These are phyloP conservation scores for Phanerodontia chrysosporium DNA, from an alignment of 768 basidiomycete species.

Conservation along the genomic window DNA sequence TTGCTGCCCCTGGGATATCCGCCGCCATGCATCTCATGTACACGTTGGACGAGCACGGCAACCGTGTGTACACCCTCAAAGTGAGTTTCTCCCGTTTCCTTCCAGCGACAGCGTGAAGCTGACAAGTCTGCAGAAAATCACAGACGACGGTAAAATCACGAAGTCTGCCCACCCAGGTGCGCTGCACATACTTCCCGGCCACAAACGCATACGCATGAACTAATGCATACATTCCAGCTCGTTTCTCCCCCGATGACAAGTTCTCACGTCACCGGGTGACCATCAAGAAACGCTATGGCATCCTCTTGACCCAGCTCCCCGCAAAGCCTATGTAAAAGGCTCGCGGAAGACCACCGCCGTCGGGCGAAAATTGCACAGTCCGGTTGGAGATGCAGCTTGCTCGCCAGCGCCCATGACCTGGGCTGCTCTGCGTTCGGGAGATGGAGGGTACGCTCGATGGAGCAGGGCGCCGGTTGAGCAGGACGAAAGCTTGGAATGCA, in stretches of 20 bases:
- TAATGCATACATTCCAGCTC: conserved; percentile 55
- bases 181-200: conserved; percentile 18
- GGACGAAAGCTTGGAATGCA: too few species aligned
- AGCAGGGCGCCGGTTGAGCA: too few species aligned
- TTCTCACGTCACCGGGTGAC: conserved; percentile 97
- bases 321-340: conserved; percentile 72
- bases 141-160: conserved; percentile 75
- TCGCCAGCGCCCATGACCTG: too few species aligned
- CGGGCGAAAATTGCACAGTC: too few species aligned
- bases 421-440: too few species aligned
- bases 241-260: conserved; percentile 99
- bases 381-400: too few species aligned
- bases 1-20: neutral
- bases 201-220: neutral
- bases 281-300: conserved; percentile 88
- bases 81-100: conserved; percentile 37
- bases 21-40: conserved; percentile 96
- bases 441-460: too few species aligned
- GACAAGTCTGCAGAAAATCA: conserved; percentile 66
- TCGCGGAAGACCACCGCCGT: neutral
- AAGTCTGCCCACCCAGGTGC: conserved; percentile 97
- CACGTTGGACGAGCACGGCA: conserved; percentile 69
- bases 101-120: neutral
- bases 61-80: conserved; percentile 90
- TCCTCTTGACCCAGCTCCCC: conserved; percentile 88